These are phyloP conservation scores for Clitopilus passeckerianus DNA, from an alignment of 768 basidiomycete genomes.

Conservation along the genomic window DNA sequence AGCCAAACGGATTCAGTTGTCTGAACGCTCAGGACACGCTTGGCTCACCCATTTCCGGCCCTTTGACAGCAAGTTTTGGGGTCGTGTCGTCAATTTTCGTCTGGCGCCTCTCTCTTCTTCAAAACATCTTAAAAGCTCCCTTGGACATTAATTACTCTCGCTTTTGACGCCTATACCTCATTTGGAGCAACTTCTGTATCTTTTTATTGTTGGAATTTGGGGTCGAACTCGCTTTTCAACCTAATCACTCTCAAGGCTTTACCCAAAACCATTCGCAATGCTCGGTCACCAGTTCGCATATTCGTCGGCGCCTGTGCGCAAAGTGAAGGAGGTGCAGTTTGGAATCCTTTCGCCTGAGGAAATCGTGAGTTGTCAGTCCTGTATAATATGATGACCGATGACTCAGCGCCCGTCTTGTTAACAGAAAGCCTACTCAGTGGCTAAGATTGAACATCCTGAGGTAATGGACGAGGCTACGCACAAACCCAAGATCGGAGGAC, in stretches of 20 bases:
- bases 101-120: slow-evolving; percentile 22
- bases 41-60: slow-evolving; percentile 19
- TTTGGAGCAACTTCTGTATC: slow-evolving; percentile 21
- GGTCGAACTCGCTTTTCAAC: slow-evolving; percentile 9
- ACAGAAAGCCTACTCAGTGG: slow-evolving; percentile 98
- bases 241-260: slow-evolving; percentile 7
- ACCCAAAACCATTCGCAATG: slow-evolving; percentile 41
- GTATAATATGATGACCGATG: slow-evolving; percentile 1
- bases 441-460: slow-evolving; percentile 97
- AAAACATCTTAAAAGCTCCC: slow-evolving; percentile 20
- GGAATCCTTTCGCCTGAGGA: slow-evolving; percentile 98
- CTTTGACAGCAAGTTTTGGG: slow-evolving; percentile 19
- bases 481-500: slow-evolving; percentile 86
- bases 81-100: slow-evolving; percentile 21
- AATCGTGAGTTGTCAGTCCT: slow-evolving; percentile 62
- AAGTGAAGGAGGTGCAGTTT: slow-evolving; percentile 97
- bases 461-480: slow-evolving; percentile 95
- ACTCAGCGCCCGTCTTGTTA: slow-evolving; percentile 13
- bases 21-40: slow-evolving; percentile 15
- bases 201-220: slow-evolving; percentile 14
- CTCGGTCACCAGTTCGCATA: slow-evolving; percentile 87
- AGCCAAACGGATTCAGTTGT: slow-evolving; percentile 11
- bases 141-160: slow-evolving; percentile 15
- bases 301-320: slow-evolving; percentile 91
- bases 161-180: slow-evolving; percentile 20